A percentile compares a stretch with the other conserved stretches of the same genome.
Conservation (phyloP, 495 filamentous ascomycete genomes). For the Trypethelium eluteriae region DNA sequence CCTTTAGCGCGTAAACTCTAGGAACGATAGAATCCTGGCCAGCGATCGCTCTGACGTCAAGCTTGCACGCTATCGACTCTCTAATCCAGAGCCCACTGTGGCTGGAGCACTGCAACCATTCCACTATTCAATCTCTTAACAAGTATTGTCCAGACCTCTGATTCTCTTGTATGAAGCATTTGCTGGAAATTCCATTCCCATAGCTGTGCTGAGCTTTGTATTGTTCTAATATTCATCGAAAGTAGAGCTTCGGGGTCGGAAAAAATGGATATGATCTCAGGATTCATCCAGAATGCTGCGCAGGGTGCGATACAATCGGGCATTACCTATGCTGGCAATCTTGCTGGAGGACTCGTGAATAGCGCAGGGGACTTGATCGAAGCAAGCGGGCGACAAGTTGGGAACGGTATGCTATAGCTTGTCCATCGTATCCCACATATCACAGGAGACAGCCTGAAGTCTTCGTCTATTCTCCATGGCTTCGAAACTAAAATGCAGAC, state of each 20-base stretch:
- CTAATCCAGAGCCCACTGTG: not conserved
- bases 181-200: too few species aligned
- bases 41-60: not conserved
- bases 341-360: slow-evolving; percentile 10
- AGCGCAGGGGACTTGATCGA: slow-evolving; percentile 12
- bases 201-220: not conserved
- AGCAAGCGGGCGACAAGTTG: slow-evolving; percentile 4
- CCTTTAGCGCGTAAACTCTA: not conserved
- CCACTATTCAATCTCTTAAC: not conserved
- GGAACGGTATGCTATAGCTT: slow-evolving; percentile 8
- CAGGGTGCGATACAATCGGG: not conserved
- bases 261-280: not conserved
- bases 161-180: too few species aligned
- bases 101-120: not conserved
- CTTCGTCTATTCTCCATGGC: not conserved
- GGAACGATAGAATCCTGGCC: not conserved
- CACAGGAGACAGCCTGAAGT: not conserved
- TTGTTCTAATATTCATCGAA: not conserved
- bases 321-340: slow-evolving; percentile 3
- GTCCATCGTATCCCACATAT: not conserved
- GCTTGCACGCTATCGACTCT: not conserved
- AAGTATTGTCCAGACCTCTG: too few species aligned
- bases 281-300: slow-evolving; percentile 12
- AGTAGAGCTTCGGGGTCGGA: not conserved
- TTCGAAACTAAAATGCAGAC: not conserved